A percentile compares a stretch with the other conserved stretches of the same genome.
These are phyloP conservation scores for Zychaea mexicana DNA, from an alignment of 371 early-diverging fungal genomes.

Conservation along the genomic window DNA sequence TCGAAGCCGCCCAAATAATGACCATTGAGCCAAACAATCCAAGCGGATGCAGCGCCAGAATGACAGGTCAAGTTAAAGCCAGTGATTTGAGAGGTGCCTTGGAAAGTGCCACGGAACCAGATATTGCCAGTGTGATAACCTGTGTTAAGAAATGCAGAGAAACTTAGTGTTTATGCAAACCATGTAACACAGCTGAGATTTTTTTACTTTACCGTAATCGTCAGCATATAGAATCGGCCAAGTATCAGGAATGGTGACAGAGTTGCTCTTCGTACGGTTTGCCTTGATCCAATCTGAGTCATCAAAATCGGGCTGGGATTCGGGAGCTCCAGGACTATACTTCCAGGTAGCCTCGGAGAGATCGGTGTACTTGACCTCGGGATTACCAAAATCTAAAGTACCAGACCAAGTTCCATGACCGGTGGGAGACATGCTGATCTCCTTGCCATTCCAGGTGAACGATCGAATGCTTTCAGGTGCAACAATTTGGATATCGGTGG, in stretches of 20 bases:
- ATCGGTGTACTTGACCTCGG: slow-evolving; percentile 10
- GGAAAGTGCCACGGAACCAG: slow-evolving; percentile 30
- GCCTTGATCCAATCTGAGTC: slow-evolving; percentile 21
- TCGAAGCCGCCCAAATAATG: slow-evolving; percentile 25
- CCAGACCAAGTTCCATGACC: slow-evolving; percentile 15
- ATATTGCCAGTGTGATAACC: slow-evolving; percentile 25
- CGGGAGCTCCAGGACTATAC: slow-evolving; percentile 23
- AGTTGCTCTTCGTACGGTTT: slow-evolving; percentile 16
- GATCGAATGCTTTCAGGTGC: slow-evolving; percentile 7
- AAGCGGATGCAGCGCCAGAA: slow-evolving; percentile 21
- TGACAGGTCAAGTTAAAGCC: slow-evolving; percentile 16
- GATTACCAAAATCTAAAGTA: slow-evolving; percentile 5
- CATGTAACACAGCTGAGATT: too few relatives aligned
- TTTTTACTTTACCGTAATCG: slow-evolving; percentile 20
- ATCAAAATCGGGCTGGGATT: slow-evolving; percentile 22
- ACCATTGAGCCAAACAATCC: slow-evolving; percentile 26
- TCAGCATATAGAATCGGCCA: slow-evolving; percentile 24
- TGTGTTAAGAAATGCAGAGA: too few relatives aligned
- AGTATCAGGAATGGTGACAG: slow-evolving; percentile 14
- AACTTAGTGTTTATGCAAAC: too few relatives aligned
- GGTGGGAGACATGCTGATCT: slow-evolving; percentile 3
- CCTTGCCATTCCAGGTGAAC: slow-evolving; percentile 21
- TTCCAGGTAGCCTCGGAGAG: slow-evolving; percentile 20
- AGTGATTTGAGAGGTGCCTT: slow-evolving; percentile 15
- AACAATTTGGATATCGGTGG: slow-evolving; percentile 19